These are phyloP conservation scores for Baorangia bicolor DNA, from an alignment of 768 basidiomycete genomes.

Conservation along the genomic window DNA sequence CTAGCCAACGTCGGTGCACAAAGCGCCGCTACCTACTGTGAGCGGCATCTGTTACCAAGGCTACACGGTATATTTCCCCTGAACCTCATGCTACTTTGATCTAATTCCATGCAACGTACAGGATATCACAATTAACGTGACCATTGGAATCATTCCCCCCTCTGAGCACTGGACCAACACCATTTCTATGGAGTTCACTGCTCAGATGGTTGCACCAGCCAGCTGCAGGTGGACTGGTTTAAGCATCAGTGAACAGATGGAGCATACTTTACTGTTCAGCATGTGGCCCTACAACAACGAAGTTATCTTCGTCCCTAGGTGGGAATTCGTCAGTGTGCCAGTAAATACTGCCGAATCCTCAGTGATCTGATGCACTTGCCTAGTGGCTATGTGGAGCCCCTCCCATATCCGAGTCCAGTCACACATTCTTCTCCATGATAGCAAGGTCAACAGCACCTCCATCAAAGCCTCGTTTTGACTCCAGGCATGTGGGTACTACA, in stretches of 20 bases:
- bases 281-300: background rate
- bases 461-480: background rate
- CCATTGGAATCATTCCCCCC: background rate
- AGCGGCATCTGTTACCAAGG: background rate
- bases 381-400: background rate
- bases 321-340: background rate
- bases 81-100: background rate
- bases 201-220: background rate
- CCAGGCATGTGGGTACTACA: background rate
- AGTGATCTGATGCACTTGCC: background rate
- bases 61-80: background rate
- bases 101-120: background rate
- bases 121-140: background rate
- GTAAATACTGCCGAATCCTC: background rate
- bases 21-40: background rate
- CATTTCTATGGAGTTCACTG: background rate
- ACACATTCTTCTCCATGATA: background rate
- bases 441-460: background rate
- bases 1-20: background rate
- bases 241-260: background rate
- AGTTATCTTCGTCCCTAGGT: background rate
- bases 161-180: background rate
- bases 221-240: background rate
- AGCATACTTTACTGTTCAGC: background rate
- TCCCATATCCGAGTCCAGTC: background rate